These are phyloP conservation scores for Esteya vermicola DNA, from an alignment of 2,329 filamentous ascomycete species.

Conservation along the genomic window DNA sequence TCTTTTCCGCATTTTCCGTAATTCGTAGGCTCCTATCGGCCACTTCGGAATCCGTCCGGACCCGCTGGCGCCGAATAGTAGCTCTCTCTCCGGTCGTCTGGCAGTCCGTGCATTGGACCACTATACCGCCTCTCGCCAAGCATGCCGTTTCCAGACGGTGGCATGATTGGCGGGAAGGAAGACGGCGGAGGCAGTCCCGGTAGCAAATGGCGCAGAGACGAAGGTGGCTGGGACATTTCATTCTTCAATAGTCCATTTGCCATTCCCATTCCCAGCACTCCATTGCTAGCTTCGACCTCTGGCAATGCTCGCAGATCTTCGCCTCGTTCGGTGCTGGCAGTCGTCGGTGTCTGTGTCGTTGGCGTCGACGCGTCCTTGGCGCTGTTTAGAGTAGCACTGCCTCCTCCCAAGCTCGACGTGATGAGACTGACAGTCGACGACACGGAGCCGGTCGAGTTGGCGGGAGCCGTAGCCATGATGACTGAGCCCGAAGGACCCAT, in stretches of 20 bases:
- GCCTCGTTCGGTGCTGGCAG: conserved; percentile 10
- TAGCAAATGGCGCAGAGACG: neutral
- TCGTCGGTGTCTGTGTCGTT: conserved; percentile 15
- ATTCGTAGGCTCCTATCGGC: no score
- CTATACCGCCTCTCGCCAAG: no score
- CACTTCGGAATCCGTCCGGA: neutral
- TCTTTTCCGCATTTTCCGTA: neutral
- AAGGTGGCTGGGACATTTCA: no score
- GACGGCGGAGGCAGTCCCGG: neutral
- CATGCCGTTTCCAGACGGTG: no score
- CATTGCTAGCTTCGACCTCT: no score
- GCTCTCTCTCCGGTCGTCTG: neutral
- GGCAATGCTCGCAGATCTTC: no score
- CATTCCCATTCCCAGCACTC: neutral
- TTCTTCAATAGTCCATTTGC: neutral
- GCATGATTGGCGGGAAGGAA: no score
- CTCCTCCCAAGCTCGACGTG: no score
- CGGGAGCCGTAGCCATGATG: neutral
- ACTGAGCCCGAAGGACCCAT: neutral
- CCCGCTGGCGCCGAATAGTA: neutral
- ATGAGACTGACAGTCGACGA: no score
- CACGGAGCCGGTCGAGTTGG: no score
- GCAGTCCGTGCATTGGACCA: no score
- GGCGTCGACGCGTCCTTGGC: conserved; percentile 12
- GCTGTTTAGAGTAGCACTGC: no score